A percentile compares a stretch with the other conserved stretches of the same genome.
Conservation (phyloP, 129 eudicot species). For the Centaurea solstitialis region DNA sequence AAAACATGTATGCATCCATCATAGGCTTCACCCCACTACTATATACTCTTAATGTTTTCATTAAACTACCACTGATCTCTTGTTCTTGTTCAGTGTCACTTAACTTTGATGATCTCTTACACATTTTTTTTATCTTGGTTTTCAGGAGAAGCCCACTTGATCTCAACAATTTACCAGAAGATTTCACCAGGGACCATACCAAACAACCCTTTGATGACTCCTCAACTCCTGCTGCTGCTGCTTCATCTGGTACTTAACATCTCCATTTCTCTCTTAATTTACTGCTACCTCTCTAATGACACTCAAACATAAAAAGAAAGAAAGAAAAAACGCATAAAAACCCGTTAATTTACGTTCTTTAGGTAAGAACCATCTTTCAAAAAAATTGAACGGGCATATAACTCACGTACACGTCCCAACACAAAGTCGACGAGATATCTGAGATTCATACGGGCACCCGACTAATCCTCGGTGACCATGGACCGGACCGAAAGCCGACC, state of each 20-base stretch:
- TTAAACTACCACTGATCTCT: slow-evolving; percentile 18
- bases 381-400: too few species aligned
- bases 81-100: neutral
- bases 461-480: too few species aligned
- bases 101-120: neutral
- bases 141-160: slow-evolving; percentile 82
- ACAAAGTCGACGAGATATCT: too few species aligned
- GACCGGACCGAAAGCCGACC: too few species aligned
- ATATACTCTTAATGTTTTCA: neutral
- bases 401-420: too few species aligned
- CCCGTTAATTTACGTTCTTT: neutral
- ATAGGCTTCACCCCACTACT: slow-evolving; percentile 28
- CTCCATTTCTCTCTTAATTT: neutral
- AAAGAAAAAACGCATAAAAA: neutral
- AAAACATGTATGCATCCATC: slow-evolving; percentile 23
- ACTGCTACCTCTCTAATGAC: neutral
- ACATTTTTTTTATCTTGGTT: slow-evolving; percentile 21
- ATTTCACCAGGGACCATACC: slow-evolving; percentile 58
- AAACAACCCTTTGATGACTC: slow-evolving; percentile 53
- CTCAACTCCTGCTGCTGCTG: too few species aligned
- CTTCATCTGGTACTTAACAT: slow-evolving; percentile 32
- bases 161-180: slow-evolving; percentile 89
- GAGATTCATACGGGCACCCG: too few species aligned
- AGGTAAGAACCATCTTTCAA: neutral
- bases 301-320: neutral